Evolutionary conservation across 371 early-diverging fungal genomes (phyloP).

Genomic region (Chytridiales sp.): DNA sequence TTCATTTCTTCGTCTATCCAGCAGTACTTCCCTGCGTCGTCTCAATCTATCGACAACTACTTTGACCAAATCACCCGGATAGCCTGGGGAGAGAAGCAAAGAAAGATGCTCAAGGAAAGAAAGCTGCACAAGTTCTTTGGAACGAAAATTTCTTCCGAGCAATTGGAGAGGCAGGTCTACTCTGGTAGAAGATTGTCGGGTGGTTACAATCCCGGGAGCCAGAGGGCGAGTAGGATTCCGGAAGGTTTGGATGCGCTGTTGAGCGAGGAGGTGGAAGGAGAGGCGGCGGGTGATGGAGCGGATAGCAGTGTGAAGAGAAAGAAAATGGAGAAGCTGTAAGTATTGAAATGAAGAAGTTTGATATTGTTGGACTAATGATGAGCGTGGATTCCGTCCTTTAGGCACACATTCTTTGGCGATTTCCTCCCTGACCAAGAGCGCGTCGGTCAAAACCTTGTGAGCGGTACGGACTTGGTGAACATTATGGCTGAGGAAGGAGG

Average conservation of each 20-base stretch:
- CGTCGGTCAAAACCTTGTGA: constrained; percentile 23
- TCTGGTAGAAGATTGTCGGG: neutral
- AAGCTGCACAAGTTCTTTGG: constrained; percentile 55
- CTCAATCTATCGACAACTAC: constrained; percentile 24
- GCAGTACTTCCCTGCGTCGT: no score
- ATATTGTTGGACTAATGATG: neutral
- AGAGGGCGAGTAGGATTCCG: neutral
- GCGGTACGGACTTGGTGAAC: no score
- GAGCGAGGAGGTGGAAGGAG: constrained; percentile 12
- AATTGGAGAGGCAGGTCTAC: constrained; percentile 32
- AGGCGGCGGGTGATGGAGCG: neutral
- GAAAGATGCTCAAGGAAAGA: constrained; percentile 44
- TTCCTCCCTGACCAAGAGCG: constrained; percentile 25
- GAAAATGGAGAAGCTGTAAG: constrained; percentile 48
- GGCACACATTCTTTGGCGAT: constrained; percentile 46
- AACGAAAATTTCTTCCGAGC: constrained; percentile 30
- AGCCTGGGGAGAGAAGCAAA: constrained; percentile 34
- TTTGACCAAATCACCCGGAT: constrained; percentile 32
- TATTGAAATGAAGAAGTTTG: neutral
- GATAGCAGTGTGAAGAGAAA: constrained; percentile 20
- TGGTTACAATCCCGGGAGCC: neutral
- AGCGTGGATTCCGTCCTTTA: neutral
- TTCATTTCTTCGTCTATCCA: no score
- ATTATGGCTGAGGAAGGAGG: constrained; percentile 6
- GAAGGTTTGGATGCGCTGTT: constrained; percentile 8